Conservation (phyloP, 2,329 filamentous ascomycete species). For the Microcyclospora tardicrescens region DNA sequence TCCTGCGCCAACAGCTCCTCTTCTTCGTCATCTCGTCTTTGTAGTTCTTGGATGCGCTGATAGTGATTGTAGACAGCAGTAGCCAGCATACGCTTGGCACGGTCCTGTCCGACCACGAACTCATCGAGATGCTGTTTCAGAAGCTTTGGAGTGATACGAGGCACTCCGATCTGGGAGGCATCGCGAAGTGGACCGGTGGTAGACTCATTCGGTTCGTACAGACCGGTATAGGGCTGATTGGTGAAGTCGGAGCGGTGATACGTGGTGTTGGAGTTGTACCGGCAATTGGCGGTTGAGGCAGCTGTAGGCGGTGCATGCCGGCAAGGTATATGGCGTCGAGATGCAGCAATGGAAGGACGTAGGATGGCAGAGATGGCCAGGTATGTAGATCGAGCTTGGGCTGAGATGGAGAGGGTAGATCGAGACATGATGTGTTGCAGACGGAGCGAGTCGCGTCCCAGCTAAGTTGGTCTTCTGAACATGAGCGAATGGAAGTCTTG, state of each 20-base stretch:
- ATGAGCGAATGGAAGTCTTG: no score
- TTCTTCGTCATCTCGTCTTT: slow-evolving; percentile 66
- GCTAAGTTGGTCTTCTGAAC: no score
- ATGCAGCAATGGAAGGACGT: slow-evolving; percentile 7
- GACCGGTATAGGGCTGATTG: slow-evolving; percentile 47
- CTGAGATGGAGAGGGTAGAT: slow-evolving; percentile 21
- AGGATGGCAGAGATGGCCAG: slow-evolving; percentile 23
- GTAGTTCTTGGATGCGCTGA: slow-evolving; percentile 64
- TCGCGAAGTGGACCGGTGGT: slow-evolving; percentile 51
- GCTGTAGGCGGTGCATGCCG: slow-evolving; percentile 6
- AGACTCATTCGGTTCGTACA: slow-evolving; percentile 49
- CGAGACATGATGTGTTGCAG: slow-evolving; percentile 5
- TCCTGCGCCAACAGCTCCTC: slow-evolving; percentile 60
- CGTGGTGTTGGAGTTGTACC: slow-evolving; percentile 30
- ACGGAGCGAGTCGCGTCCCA: no score
- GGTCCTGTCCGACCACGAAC: slow-evolving; percentile 91
- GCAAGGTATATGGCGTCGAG: neutral
- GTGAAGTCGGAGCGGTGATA: slow-evolving; percentile 51
- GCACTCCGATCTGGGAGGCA: slow-evolving; percentile 43
- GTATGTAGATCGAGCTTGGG: slow-evolving; percentile 30
- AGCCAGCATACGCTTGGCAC: slow-evolving; percentile 85
- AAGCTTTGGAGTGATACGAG: slow-evolving; percentile 46
- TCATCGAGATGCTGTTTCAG: slow-evolving; percentile 88
- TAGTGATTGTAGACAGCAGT: slow-evolving; percentile 96
- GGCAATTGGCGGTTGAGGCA: slow-evolving; percentile 17